Evolutionary conservation across 345 rosid species (phyloP).

Genomic region (Firmiana major): DNA sequence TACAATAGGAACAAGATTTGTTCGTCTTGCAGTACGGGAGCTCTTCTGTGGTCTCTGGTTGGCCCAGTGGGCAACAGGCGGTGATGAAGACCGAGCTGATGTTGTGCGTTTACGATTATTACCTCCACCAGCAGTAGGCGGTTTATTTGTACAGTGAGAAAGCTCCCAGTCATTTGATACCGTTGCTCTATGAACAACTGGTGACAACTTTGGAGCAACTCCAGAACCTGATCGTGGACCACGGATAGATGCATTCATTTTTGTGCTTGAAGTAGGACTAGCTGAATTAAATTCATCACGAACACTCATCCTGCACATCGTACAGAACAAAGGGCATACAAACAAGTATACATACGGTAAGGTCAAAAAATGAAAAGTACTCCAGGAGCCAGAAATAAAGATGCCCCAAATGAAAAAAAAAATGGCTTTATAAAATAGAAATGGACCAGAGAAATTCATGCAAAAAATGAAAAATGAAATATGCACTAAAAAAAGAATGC

Average conservation of each 20-base stretch:
- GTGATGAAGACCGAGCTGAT: conserved; percentile 70
- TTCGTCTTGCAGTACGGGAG: conserved; percentile 82
- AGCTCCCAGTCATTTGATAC: conserved; percentile 79
- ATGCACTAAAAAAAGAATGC: conserved; percentile 22
- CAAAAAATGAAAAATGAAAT: conserved; percentile 14
- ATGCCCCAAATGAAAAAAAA: neutral
- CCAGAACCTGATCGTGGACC: conserved; percentile 77
- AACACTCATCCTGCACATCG: conserved; percentile 54
- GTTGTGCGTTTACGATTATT: conserved; percentile 70
- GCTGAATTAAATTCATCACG: conserved; percentile 69
- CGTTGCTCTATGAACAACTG: conserved; percentile 55
- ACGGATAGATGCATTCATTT: conserved; percentile 55
- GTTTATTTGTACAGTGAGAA: conserved; percentile 74
- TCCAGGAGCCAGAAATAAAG: neutral
- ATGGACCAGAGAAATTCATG: neutral
- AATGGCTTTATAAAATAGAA: neutral
- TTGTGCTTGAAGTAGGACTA: conserved; percentile 63
- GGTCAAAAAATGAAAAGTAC: neutral
- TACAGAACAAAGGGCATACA: conserved; percentile 9
- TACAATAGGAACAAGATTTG: conserved; percentile 68
- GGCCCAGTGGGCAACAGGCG: conserved; percentile 83
- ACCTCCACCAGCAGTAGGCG: conserved; percentile 56
- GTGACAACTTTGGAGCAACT: conserved; percentile 61
- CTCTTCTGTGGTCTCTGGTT: conserved; percentile 86
- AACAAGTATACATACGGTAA: neutral